These are phyloP conservation scores for Podaxis sp. DNA, from an alignment of 768 basidiomycete genomes.

Conservation along the genomic window DNA sequence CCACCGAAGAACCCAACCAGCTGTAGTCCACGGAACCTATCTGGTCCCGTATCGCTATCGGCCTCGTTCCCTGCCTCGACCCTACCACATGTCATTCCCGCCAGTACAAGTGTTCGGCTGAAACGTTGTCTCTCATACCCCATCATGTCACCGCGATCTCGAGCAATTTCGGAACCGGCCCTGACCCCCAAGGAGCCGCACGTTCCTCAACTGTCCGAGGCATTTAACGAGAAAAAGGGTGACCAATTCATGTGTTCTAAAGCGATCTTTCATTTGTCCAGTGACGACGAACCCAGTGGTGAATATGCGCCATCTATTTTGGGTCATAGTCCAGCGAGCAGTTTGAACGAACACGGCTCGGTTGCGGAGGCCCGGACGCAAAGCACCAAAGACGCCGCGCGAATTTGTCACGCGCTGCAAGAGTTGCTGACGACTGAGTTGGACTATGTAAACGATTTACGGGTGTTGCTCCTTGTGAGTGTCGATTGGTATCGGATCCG, in stretches of 20 bases:
- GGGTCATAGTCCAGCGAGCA: conserved; percentile 24
- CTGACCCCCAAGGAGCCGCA: conserved; percentile 5
- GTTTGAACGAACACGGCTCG: conserved; percentile 25
- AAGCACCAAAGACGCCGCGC: conserved; percentile 42
- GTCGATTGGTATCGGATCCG: conserved; percentile 7
- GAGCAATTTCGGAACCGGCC: conserved; percentile 18
- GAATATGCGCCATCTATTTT: conserved; percentile 19
- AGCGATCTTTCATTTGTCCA: conserved; percentile 32
- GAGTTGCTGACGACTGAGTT: conserved; percentile 87
- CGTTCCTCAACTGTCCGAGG: not conserved
- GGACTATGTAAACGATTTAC: conserved; percentile 77
- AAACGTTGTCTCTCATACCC: conserved; percentile 46
- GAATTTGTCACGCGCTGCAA: conserved; percentile 72
- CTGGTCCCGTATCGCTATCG: conserved; percentile 36
- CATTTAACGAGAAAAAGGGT: not conserved
- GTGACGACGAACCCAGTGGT: conserved; percentile 25
- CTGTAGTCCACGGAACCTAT: conserved; percentile 29
- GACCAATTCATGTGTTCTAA: conserved; percentile 15
- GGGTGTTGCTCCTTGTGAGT: conserved; percentile 70
- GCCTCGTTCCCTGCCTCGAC: conserved; percentile 46
- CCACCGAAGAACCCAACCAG: conserved; percentile 45
- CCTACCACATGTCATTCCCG: conserved; percentile 25
- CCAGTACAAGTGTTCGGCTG: conserved; percentile 21
- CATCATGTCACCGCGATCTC: conserved; percentile 24
- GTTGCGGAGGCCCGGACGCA: conserved; percentile 28